These are phyloP conservation scores for Leccinum imitatum DNA, from an alignment of 768 basidiomycete species.

Conservation along the genomic window DNA sequence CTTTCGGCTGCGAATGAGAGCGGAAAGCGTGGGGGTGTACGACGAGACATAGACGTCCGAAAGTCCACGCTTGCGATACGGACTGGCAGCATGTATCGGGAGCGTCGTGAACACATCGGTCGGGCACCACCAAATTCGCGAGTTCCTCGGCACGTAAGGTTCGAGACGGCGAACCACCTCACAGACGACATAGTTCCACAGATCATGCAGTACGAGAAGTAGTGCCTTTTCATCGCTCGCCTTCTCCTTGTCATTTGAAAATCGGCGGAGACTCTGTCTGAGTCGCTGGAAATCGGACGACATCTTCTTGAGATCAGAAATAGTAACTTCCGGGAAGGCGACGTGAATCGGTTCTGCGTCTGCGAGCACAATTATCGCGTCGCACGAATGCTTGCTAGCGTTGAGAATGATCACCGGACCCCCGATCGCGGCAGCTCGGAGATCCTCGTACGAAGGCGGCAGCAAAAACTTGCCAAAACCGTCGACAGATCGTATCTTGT, in stretches of 20 bases:
- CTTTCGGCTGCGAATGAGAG: constrained; percentile 24
- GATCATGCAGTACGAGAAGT: constrained; percentile 9
- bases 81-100: constrained; percentile 32
- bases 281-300: constrained; percentile 4
- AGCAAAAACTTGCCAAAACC: constrained; percentile 25
- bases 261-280: background rate
- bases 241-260: background rate
- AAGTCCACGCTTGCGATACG: constrained; percentile 18
- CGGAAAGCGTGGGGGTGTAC: constrained; percentile 30
- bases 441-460: constrained; percentile 20
- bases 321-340: constrained; percentile 10
- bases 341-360: constrained; percentile 11
- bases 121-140: constrained; percentile 34
- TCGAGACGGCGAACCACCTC: constrained; percentile 21
- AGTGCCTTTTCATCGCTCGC: constrained; percentile 5
- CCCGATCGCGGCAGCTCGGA: constrained; percentile 16
- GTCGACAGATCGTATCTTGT: constrained; percentile 27
- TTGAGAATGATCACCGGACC: constrained; percentile 38
- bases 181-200: constrained; percentile 26
- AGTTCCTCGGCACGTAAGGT: constrained; percentile 8
- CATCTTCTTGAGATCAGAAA: constrained; percentile 3
- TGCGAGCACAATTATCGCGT: constrained; percentile 20
- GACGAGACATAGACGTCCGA: constrained; percentile 31
- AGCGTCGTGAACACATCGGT: constrained; percentile 22
- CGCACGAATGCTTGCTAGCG: constrained; percentile 21